A percentile compares a stretch with the other conserved stretches of the same genome.
Evolutionary conservation across 768 basidiomycete genomes (phyloP).

Genomic region (Paxillus rubicundulus): DNA sequence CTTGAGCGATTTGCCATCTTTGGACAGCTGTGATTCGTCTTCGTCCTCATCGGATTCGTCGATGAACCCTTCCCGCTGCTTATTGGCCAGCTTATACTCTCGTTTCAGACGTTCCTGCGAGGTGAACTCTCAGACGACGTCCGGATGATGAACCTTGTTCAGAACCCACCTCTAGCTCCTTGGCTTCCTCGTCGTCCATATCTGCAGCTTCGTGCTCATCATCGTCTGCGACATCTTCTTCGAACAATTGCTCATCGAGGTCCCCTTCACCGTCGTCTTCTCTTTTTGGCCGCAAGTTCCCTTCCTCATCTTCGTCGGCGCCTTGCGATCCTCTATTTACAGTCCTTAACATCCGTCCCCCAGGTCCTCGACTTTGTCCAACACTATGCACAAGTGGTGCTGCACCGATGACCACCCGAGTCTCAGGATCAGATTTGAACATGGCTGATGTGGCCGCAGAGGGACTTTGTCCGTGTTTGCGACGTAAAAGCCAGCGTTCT

Average conservation of each 20-base stretch:
- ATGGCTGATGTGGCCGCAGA: constrained; percentile 64
- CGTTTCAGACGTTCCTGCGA: constrained; percentile 77
- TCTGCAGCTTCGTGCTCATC: constrained; percentile 76
- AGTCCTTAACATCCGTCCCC: constrained; percentile 60
- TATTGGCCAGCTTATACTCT: constrained; percentile 78
- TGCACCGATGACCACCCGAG: constrained; percentile 38
- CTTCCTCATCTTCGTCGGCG: constrained; percentile 69
- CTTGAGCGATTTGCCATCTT: constrained; percentile 77
- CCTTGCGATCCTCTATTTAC: constrained; percentile 66
- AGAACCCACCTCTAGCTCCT: constrained; percentile 67
- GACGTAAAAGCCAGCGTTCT: constrained; percentile 65
- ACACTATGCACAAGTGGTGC: constrained; percentile 48
- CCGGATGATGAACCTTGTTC: neutral
- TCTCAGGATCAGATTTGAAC: constrained; percentile 65
- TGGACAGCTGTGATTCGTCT: constrained; percentile 55
- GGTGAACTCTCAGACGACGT: neutral
- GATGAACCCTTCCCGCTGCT: constrained; percentile 62
- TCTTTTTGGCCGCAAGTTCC: constrained; percentile 48
- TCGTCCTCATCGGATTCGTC: constrained; percentile 78
- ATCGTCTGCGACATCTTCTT: constrained; percentile 85
- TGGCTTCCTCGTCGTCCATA: constrained; percentile 80
- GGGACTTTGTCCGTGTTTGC: constrained; percentile 55
- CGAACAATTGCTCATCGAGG: constrained; percentile 77
- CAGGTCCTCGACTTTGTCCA: constrained; percentile 63
- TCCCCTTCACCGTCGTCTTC: constrained; percentile 77